Base-by-base conservation (phyloP, 1,284 basidiomycete species). In the Ganoderma boninense region DNA sequence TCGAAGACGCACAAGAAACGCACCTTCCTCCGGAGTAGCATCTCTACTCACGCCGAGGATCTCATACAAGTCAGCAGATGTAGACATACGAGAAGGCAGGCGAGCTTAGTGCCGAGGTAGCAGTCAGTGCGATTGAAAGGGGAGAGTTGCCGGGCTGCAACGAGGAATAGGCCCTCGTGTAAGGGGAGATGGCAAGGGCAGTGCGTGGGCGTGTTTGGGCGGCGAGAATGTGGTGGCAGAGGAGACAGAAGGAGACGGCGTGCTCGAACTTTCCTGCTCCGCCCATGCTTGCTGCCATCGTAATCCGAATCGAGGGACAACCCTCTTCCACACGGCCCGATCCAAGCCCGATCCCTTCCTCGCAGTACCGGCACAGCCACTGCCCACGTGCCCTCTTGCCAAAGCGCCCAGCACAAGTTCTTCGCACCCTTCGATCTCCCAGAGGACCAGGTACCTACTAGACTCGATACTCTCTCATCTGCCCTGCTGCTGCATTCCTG, bases 11-110 rank as follows among this genome's bases (percentile, higher is more conserved):
- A 26, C 38, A 29, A 44, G 60, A 14, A 23, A 26, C 35, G 26
- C 49, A 80, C 86, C 78, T 67, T 88, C 81, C 64, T 87, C 87
- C 4, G 80, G 73, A 4, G 82, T 79, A 1, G 86, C 86, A 72
- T 81, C 79, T 57, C 71, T 79, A 49, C 74, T 68, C 8, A 88
- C 66, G 23, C 81, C 84, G 20, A 87, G 75, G 29, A 76, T 74
- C 44, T 84, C 88, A 81, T 94, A 94, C 16, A 93, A 84, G 78
- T 86, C 84, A 38, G 85, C 81, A 18, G 88, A 80, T 89, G 91
- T 91, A 62, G 69, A 29, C 60, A 43, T 42, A 26, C 6, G 40
- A 26, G 13, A 3, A 62, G 60, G n/a, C 2, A 11, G 13, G 35
- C 14, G 20, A 11, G 38, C 14, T 42, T 26, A 29, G 23, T 14